Base-by-base conservation (phyloP, 208 protist genomes). In the Acanthamoeba royreba region DNA sequence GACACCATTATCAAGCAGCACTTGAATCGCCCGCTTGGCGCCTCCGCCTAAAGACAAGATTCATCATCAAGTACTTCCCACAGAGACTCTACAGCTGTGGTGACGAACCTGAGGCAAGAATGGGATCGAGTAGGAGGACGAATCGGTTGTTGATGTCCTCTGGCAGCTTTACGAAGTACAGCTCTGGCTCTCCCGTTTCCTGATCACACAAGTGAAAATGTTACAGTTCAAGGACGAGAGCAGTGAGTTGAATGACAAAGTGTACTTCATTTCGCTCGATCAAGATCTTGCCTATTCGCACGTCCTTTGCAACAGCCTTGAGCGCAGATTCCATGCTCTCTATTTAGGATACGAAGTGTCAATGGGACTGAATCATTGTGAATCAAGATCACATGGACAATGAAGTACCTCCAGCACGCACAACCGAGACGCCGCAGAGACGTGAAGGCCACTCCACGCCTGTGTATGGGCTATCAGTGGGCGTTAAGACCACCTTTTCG, bases 231-330 rank as follows among this genome's bases (percentile, higher is more conserved):
- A 25, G 49, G 49, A 55, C 13, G 49, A 55, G 49, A 55, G 49
- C 13, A 55, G 49, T 19, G 49, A 66, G 55, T 35, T 17, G 33
- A 25, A 66, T 4, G n/a, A n/a, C n/a, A n/a, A n/a, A n/a, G n/a
- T 19, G 63, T 40, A 74, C 63, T 96, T 99, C 99, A 91, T 99
- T 97, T 53, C 99, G 97, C 97, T 99, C 99, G 72, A 99, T 99
- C 45, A 99, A 97, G 55, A 99, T 99, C 95, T 99, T 99, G 81
- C 99, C 99, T 77, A 99, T 99, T 58, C 98, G 97, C 11, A 99
- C 96, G 61, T 97, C 97, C n/a, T 98, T 98, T 96, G 98, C 99
- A 72, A 98, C 98, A 40, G 98, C 98, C 33, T 98, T 97, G 22
- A 74, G 11, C n/a, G 63, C 63, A 40, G 95, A 96, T 95, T 99